These are phyloP conservation scores for Populus alba DNA, from an alignment of 345 rosid species.

Conservation along the genomic window DNA sequence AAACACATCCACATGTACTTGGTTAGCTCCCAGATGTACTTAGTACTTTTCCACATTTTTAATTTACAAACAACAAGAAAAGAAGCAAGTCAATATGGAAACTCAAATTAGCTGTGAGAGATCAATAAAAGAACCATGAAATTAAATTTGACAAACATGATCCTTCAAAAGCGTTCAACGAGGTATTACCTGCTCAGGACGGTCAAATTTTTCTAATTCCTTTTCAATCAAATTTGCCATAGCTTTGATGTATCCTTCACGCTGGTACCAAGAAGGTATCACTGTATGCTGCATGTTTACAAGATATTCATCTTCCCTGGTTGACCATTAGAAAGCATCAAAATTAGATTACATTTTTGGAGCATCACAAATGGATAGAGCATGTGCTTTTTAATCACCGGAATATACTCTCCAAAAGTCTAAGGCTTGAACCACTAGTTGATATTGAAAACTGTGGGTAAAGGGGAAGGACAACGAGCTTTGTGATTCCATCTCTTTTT, in stretches of 20 bases:
- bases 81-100: slow-evolving; percentile 1
- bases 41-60: too few relatives aligned
- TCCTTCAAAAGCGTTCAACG: not conserved
- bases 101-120: not conserved
- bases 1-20: too few relatives aligned
- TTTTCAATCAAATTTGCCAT: slow-evolving; percentile 78
- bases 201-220: slow-evolving; percentile 64
- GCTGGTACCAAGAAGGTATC: slow-evolving; percentile 99
- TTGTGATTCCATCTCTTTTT: slow-evolving; percentile 80
- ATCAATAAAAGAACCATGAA: not conserved
- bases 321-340: slow-evolving; percentile 24
- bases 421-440: slow-evolving; percentile 97
- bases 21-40: not conserved
- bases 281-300: slow-evolving; percentile 98
- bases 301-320: slow-evolving; percentile 95
- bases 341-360: not conserved
- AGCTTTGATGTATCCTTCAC: slow-evolving; percentile 91
- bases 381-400: slow-evolving; percentile 43
- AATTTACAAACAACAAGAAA: not conserved
- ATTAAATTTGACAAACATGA: slow-evolving; percentile 4
- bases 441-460: slow-evolving; percentile 99
- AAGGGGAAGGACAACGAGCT: slow-evolving; percentile 96
- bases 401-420: slow-evolving; percentile 90
- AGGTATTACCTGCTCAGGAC: slow-evolving; percentile 60
- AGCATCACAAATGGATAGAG: not conserved